Conservation (phyloP, 257 asterid species). For the Solanum appendiculatum region DNA sequence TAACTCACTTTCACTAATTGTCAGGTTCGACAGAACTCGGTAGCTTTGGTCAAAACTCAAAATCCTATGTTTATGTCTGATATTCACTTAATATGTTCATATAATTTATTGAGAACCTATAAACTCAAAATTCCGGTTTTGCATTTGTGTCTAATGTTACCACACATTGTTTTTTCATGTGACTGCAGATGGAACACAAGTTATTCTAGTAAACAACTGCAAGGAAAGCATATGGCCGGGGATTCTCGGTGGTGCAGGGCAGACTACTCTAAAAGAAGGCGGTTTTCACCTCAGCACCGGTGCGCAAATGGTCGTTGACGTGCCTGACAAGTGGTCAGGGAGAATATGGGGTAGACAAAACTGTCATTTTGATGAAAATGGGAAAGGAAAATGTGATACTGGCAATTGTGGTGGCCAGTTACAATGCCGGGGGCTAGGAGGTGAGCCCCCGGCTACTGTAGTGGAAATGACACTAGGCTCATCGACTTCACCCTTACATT, state of each 20-base stretch:
- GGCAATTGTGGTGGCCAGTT: slow-evolving; percentile 70
- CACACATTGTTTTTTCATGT: background rate
- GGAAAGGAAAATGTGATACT: slow-evolving; percentile 64
- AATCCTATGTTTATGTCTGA: background rate
- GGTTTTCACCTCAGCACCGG: slow-evolving; percentile 59
- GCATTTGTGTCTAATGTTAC: background rate
- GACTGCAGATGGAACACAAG: slow-evolving; percentile 62
- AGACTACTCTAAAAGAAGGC: slow-evolving; percentile 43
- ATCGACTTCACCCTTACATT: slow-evolving; percentile 64
- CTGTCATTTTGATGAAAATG: slow-evolving; percentile 40
- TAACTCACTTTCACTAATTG: background rate
- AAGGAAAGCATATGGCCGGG: slow-evolving; percentile 86
- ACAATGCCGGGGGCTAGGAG: slow-evolving; percentile 67
- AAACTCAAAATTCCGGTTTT: background rate
- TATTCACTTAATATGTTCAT: background rate
- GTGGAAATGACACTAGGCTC: slow-evolving; percentile 96
- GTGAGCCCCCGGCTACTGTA: slow-evolving; percentile 79
- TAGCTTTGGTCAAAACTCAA: background rate
- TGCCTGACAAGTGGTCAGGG: slow-evolving; percentile 89
- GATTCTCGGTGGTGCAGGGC: slow-evolving; percentile 73
- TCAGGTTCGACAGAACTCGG: background rate
- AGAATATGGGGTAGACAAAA: slow-evolving; percentile 78
- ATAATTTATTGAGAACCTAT: background rate
- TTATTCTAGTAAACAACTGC: slow-evolving; percentile 83
- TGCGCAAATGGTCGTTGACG: slow-evolving; percentile 44